phyloP scores from a whole-genome alignment of 352 stramenopile genomes.

The Pythium folliculosum region DNA sequence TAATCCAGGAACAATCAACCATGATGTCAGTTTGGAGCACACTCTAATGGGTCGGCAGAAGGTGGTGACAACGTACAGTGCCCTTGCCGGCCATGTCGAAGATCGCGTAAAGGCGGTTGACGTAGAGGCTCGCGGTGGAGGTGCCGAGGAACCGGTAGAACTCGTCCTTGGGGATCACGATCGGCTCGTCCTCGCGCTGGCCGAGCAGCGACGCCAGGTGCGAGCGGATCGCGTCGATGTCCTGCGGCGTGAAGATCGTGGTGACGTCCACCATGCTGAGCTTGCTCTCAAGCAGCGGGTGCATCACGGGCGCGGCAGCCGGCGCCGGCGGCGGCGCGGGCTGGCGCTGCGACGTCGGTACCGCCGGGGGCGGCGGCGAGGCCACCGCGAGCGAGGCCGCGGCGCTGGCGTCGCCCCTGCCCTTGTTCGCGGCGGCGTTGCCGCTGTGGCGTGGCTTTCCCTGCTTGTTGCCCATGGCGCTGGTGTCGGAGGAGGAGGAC shows the following conservation, averaged over 20 bases:
- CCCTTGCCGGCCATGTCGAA: slow-evolving; percentile 83
- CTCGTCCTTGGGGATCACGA: slow-evolving; percentile 84
- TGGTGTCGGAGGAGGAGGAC: neutral
- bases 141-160: slow-evolving; percentile 85
- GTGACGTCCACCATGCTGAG: slow-evolving; percentile 72
- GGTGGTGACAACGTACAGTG: slow-evolving; percentile 54
- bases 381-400: slow-evolving; percentile 1
- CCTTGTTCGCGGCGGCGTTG: slow-evolving; percentile 15
- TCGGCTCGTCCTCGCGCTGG: slow-evolving; percentile 65
- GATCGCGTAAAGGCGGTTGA: slow-evolving; percentile 85
- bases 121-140: slow-evolving; percentile 74
- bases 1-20: slow-evolving; percentile 27
- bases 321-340: slow-evolving; percentile 17
- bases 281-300: slow-evolving; percentile 67
- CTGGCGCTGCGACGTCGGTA: slow-evolving; percentile 14
- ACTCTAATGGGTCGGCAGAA: no score
- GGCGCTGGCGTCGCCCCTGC: slow-evolving; percentile 6
- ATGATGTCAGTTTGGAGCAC: no score
- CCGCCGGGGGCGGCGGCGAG: slow-evolving; percentile 10
- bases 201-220: slow-evolving; percentile 68
- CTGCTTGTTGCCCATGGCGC: slow-evolving; percentile 79
- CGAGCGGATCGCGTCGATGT: slow-evolving; percentile 80
- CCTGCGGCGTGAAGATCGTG: slow-evolving; percentile 69
- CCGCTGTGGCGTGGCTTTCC: slow-evolving; percentile 50
- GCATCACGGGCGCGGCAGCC: slow-evolving; percentile 20